Evolutionary conservation across 345 rosid species (phyloP), one percentile per base, ranked within the genome.

Genomic region (Populus pruinosa): DNA sequence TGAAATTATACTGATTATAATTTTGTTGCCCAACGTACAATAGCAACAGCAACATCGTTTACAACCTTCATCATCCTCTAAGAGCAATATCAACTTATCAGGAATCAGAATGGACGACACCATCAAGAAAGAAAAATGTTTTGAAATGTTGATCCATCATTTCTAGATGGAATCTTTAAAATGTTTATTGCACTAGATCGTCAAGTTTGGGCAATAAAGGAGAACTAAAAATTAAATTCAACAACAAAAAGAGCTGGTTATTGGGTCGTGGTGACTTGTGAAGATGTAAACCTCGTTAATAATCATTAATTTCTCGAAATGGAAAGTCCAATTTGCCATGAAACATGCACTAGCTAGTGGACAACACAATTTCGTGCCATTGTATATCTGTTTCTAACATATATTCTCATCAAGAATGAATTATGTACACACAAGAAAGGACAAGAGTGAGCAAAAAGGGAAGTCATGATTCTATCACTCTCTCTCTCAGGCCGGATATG

Each of bases 401-500:
- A 23, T 63, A 2, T 20, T 12, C 7, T 41, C 59, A 56, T 74
- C 31, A 18, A 41, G 13, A 41, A 49, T 4, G 13, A 47, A 66
- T 35, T 50, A 33, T 47, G 39, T 66, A 49, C 50, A 64, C 8
- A 11, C 21, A 66, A 67, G 39, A 66, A 8, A 49, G 25, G 35
- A n/a, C 18, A 70, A 29, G 8, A 38, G 10, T 4, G 25, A n/a
- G 8, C 4, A 16, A 35, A 55, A 38, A 36, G 43, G 12, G 38
- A 38, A 27, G 29, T 12, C 27, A 12, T 61, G n/a, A 16, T 25
- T 21, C 13, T 8, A 10, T n/a, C 55, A 8, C 69, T 11, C 4
- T n/a, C n/a, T n/a, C n/a, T 14, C 31, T 76, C 50, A 81, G 39
- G 76, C 77, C 29, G 89, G 89, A 76, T 85, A 83, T 12, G 80